These are phyloP conservation scores for Lactifluus volemus DNA, from an alignment of 768 basidiomycete species.

Conservation along the genomic window DNA sequence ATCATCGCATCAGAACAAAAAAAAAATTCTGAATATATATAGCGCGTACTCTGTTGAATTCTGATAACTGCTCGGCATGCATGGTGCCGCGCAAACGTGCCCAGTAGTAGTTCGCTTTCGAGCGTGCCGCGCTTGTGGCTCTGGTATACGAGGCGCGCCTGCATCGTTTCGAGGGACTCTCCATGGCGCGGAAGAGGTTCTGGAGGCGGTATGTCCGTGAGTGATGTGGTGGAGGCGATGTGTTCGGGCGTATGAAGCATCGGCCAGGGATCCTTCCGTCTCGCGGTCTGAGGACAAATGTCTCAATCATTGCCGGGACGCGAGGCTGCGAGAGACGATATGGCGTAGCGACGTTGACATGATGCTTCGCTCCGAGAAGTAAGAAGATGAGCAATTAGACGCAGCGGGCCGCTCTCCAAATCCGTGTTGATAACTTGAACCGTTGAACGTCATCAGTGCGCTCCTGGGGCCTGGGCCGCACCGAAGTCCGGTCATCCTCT, in stretches of 20 bases:
- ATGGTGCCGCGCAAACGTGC: slow-evolving; percentile 83
- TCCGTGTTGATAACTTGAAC: no score
- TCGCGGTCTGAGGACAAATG: background rate
- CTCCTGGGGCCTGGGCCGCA: no score
- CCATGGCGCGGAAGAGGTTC: slow-evolving; percentile 58
- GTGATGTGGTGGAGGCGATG: slow-evolving; percentile 42
- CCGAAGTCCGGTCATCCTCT: no score
- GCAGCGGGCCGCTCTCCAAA: no score
- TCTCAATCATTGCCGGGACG: background rate
- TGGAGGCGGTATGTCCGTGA: slow-evolving; percentile 37
- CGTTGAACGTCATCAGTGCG: no score
- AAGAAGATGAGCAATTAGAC: no score
- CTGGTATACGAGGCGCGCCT: slow-evolving; percentile 84
- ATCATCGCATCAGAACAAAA: background rate
- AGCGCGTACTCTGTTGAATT: slow-evolving; percentile 78
- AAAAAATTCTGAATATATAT: background rate
- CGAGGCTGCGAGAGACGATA: background rate
- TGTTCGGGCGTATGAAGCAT: slow-evolving; percentile 73
- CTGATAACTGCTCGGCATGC: slow-evolving; percentile 60
- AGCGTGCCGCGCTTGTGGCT: slow-evolving; percentile 90
- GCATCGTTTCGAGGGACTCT: slow-evolving; percentile 50
- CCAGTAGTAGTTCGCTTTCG: slow-evolving; percentile 85
- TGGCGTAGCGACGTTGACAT: background rate
- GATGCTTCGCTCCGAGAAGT: no score
- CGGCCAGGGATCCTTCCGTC: slow-evolving; percentile 55